Conservation (phyloP, 2,329 filamentous ascomycete genomes). For the Alternaria dauci region DNA sequence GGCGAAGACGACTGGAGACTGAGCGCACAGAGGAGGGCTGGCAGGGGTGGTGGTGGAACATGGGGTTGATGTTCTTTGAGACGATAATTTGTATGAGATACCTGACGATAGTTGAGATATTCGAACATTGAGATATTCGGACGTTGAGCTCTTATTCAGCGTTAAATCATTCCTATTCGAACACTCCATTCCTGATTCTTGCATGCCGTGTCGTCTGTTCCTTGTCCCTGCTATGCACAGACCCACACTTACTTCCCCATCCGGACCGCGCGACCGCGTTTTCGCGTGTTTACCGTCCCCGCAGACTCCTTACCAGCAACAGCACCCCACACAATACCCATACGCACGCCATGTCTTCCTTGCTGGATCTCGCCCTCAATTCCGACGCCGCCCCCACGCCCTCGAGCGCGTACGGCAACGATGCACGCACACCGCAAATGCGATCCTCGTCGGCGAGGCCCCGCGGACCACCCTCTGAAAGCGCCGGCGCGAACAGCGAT, state of each 20-base stretch:
- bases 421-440: slow-evolving; percentile 51
- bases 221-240: slow-evolving; percentile 9
- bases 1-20: slow-evolving; percentile 95
- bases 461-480: slow-evolving; percentile 61
- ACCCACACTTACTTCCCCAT: slow-evolving; percentile 28
- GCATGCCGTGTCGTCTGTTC: background rate
- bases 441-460: slow-evolving; percentile 64
- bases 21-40: slow-evolving; percentile 84
- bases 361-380: slow-evolving; percentile 60
- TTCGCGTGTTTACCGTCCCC: slow-evolving; percentile 34
- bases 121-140: too few relatives aligned
- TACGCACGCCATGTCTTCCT: slow-evolving; percentile 58
- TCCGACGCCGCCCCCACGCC: slow-evolving; percentile 56
- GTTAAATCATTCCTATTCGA: too few relatives aligned
- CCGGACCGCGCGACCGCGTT: slow-evolving; percentile 33
- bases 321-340: slow-evolving; percentile 11
- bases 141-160: too few relatives aligned
- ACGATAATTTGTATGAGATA: background rate
- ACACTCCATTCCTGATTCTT: too few relatives aligned
- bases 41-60: slow-evolving; percentile 88
- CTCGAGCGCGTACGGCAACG: slow-evolving; percentile 47
- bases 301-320: slow-evolving; percentile 16
- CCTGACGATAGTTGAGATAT: background rate
- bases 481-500: slow-evolving; percentile 63
- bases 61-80: slow-evolving; percentile 72